Evolutionary conservation across 169 alveolate species (phyloP), one percentile per base, ranked within the genome.

Genomic region (Plasmodium cynomolgi): DNA sequence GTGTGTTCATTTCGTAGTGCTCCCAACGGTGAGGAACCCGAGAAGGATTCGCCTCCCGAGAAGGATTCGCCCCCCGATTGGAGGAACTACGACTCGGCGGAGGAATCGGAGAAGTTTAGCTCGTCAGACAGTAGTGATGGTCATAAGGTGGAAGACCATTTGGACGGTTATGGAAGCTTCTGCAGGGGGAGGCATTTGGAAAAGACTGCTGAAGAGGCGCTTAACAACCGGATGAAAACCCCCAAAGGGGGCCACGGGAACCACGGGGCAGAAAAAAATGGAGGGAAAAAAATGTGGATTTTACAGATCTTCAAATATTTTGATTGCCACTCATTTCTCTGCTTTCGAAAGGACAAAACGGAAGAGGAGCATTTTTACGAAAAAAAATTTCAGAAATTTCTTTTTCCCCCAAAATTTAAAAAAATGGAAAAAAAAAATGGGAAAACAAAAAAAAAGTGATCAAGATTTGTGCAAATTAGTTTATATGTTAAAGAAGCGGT

Each of bases 311-410:
- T 86, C n/a, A 75, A 86, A 77, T 75, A 39, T 79, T 86, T 86
- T 37, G 80, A 86, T 75, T 75, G 23, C 80, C 37, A 79, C 41
- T 86, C 93, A 6, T 86, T 86, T 75, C 20, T 74, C 9, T 85
- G 93, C 72, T 86, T 86, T 86, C 1, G 26, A 0, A 71, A 86
- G 68, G 68, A 37, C 44, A 86, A 86, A 71, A 50, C 93, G 68
- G 82, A 86, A 29, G 86, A 86, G 26, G 93, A 85, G 71, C 84
- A 77, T 56, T 75, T 86, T 50, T 75, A 86, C 26, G 93, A 86
- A 34, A 86, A 50, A 86, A 77, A 29, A 79, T 44, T 86, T 75
- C 44, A 20, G 68, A 29, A 75, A 75, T 86, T 86, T 86, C 29
- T 86, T 86, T 75, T 86, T 86, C 72, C 79, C 85, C 4, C 13